Evolutionary conservation across 345 rosid genomes (phyloP).

Genomic region (Punica granatum): DNA sequence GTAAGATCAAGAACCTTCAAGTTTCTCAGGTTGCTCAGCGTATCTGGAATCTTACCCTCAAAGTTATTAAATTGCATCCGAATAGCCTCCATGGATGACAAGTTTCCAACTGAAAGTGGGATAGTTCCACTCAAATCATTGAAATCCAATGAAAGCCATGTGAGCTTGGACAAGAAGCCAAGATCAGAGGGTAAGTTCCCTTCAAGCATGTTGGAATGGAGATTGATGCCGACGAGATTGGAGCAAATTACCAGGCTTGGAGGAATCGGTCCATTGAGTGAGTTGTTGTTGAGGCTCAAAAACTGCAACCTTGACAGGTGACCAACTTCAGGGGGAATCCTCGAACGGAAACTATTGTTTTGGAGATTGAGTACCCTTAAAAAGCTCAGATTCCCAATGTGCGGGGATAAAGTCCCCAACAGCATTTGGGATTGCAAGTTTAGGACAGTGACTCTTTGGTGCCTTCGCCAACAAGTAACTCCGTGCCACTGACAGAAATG

Average conservation of each 20-base stretch:
- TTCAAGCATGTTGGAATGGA: not conserved
- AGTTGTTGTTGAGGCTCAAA: not conserved
- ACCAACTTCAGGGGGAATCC: not conserved
- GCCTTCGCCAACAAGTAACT: not conserved
- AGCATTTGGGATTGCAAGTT: not conserved
- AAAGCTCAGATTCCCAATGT: conserved; percentile 5
- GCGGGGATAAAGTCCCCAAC: not conserved
- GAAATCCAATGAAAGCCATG: not conserved
- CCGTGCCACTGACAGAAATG: conserved; percentile 2
- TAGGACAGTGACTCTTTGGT: not conserved
- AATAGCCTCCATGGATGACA: not conserved
- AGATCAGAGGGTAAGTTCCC: not conserved
- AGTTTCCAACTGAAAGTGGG: not conserved
- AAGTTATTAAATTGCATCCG: not conserved
- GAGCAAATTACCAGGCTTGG: not conserved
- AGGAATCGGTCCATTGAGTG: not conserved
- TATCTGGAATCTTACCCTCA: not conserved
- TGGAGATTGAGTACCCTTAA: not conserved
- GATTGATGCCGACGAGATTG: not conserved
- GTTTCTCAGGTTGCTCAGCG: not conserved
- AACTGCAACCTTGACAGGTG: not conserved
- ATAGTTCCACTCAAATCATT: not conserved
- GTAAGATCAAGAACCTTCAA: not conserved
- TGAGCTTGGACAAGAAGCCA: not conserved
- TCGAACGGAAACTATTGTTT: not conserved